Base-by-base conservation (phyloP, 139 green algal genomes). In the Chlamydomonas sp. region DNA sequence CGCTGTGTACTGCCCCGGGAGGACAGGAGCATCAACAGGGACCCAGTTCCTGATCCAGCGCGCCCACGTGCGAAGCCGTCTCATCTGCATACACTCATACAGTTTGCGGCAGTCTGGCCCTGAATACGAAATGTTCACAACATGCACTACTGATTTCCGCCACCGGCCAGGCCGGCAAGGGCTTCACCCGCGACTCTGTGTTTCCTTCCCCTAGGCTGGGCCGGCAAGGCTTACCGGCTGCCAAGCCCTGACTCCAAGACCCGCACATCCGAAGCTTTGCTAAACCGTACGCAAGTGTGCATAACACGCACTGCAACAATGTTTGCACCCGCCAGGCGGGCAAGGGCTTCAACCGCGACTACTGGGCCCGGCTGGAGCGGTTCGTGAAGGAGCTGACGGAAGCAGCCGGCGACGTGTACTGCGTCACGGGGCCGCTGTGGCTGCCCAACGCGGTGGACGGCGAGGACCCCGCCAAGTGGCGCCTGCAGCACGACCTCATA, bases 361-460 rank as follows among this genome's bases (percentile, higher is more conserved):
- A 99, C 90, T 99, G 97, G 97, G 97, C 96, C 12, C 93, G 97
- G 2, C 98, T 99, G 90, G 97, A 99, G 89, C 91, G 94, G 61
- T 99, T 97, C 83, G 90, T 97, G 0, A 95, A 95, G 89, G 86
- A 95, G 68, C 73, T 96, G 58, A 91, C 90, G 8, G 79, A 89
- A 69, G 69, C 64, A 5, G 91, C 89, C 64, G 90, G 93, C 14
- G 93, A 96, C 17, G 95, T 99, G 80, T 98, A 92, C 83, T 89
- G 99, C 0, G 74, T 97, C 49, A 98, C 96, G 0, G 97, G 97
- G 4, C 97, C 97, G 14, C 90, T 99, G 72, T 99, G 79, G 88
- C 66, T 94, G 87, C 92, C 92, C 14, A 89, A 69, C 77, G 14
- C 60, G 20, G 78, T 17, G 66, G 16, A 80, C 62, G 62, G 64